A percentile compares a stretch with the other conserved stretches of the same genome.
These are phyloP conservation scores for Xylaria sp. DNA, from an alignment of 2,329 filamentous ascomycete species.

Conservation along the genomic window DNA sequence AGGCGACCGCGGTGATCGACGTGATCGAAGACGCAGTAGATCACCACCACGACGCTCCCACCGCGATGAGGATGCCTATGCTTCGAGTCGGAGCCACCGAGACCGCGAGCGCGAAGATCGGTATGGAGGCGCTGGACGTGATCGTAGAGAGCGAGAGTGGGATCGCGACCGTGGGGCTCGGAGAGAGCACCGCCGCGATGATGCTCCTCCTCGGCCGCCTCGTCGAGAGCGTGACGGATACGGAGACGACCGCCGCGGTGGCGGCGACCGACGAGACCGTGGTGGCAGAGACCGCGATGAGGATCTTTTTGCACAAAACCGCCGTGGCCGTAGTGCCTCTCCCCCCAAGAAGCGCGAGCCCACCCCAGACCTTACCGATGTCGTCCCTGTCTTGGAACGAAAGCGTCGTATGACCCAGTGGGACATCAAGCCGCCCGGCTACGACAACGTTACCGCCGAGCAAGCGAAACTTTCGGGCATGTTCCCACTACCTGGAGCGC, in stretches of 20 bases:
- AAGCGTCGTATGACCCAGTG: constrained; percentile 96
- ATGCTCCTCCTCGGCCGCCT: constrained; percentile 70
- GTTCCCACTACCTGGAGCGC: constrained; percentile 97
- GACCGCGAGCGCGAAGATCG: constrained; percentile 94
- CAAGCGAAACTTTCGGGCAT: constrained; percentile 98
- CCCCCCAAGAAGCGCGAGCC: constrained; percentile 92
- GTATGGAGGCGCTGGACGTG: constrained; percentile 70
- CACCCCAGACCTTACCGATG: constrained; percentile 91
- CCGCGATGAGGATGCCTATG: constrained; percentile 78
- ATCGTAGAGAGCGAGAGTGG: constrained; percentile 60
- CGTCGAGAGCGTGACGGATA: constrained; percentile 65
- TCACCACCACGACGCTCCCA: constrained; percentile 79
- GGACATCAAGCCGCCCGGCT: constrained; percentile 98
- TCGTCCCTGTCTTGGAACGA: constrained; percentile 83
- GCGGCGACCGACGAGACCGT: constrained; percentile 54
- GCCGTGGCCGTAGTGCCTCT: constrained; percentile 78
- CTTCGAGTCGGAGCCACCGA: constrained; percentile 89
- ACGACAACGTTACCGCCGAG: constrained; percentile 97
- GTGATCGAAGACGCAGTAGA: constrained; percentile 77
- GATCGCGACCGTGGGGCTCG: constrained; percentile 58
- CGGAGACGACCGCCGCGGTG: constrained; percentile 69
- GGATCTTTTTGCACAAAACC: constrained; percentile 62
- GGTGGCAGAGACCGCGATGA: constrained; percentile 61
- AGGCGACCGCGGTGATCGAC: constrained; percentile 48
- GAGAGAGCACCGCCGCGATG: constrained; percentile 59